Percentiles rank a stretch among this genome's conserved stretches.
phyloP scores from a whole-genome alignment of 768 basidiomycete genomes.

The Boletus fagicola region DNA sequence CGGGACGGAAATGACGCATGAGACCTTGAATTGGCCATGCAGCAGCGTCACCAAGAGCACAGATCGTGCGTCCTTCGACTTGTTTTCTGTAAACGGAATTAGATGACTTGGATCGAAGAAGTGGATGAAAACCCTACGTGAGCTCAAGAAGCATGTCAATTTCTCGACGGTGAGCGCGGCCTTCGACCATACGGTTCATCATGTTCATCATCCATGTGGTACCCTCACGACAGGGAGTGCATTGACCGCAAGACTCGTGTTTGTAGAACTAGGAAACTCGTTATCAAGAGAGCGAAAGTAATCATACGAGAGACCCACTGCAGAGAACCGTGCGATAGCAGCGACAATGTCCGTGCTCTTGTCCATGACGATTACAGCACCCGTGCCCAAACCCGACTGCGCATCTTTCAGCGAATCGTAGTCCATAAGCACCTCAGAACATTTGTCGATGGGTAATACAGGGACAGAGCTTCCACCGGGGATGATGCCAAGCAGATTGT shows the following conservation, averaged over 20 bases:
- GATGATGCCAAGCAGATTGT: constrained; percentile 94
- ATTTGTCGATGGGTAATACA: constrained; percentile 79
- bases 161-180: constrained; percentile 86
- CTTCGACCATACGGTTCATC: constrained; percentile 96
- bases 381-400: constrained; percentile 95
- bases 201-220: constrained; percentile 99
- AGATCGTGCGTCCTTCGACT: constrained; percentile 95
- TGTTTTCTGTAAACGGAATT: constrained; percentile 64
- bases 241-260: constrained; percentile 98
- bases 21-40: constrained; percentile 99
- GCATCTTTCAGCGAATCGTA: constrained; percentile 97
- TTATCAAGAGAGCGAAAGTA: neutral
- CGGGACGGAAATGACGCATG: constrained; percentile 96
- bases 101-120: neutral
- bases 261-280: constrained; percentile 77
- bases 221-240: constrained; percentile 90
- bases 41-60: constrained; percentile 94
- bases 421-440: constrained; percentile 94
- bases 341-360: constrained; percentile 93
- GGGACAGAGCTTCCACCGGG: constrained; percentile 96
- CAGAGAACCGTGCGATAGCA: constrained; percentile 91
- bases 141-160: constrained; percentile 98
- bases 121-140: constrained; percentile 53
- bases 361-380: constrained; percentile 99
- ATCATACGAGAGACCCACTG: constrained; percentile 40